Base-by-base conservation (phyloP, 306 rosid species). In the Fagus crenata region DNA sequence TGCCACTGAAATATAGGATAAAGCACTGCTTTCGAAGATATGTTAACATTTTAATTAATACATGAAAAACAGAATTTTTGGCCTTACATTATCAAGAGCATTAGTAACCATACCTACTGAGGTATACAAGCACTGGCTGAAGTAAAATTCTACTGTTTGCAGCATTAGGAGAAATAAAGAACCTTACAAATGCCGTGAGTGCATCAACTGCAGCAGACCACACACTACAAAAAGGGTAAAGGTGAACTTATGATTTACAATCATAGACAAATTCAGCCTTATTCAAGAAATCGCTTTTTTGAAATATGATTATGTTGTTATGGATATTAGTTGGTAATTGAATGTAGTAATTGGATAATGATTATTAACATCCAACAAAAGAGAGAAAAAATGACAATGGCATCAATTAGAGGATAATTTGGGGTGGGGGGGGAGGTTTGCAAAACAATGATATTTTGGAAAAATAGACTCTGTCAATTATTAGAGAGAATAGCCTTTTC, bases 121-220 rank as follows among this genome's bases (percentile, higher is more conserved):
- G 87, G 85, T 89, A 95, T 53, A 92, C 73, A 79, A 95, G 94
- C 77, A 95, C 90, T n/a, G 97, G 99, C 64, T 95, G 97, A 84
- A 92, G 92, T 75, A 95, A 84, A 60, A 92, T 86, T 76, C 96
- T 89, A 53, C 75, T 84, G 37, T 78, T 87, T n/a, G 33, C 75
- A 42, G 81, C 87, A 82, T 85, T 78, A 60, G 87, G 81, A 80
- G 89, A 81, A 84, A 90, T 81, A 75, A 90, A 95, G 89, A 97
- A 92, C 73, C 85, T 88, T 83, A 90, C 71, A 81, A 95, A 95
- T 46, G 99, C 87, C 5, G 96, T 85, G 58, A 95, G 97, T 13
- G 97, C 97, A 85, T 90, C 93, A 80, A 92, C 83, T 64, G 99
- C 99, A 17, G 96, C 89, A 83, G 99, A 89, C 97, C 96, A 95